Percentiles rank a stretch among this genome's conserved stretches.
These are phyloP conservation scores for Amanita polypyramis DNA, from an alignment of 768 basidiomycete species.

Conservation along the genomic window DNA sequence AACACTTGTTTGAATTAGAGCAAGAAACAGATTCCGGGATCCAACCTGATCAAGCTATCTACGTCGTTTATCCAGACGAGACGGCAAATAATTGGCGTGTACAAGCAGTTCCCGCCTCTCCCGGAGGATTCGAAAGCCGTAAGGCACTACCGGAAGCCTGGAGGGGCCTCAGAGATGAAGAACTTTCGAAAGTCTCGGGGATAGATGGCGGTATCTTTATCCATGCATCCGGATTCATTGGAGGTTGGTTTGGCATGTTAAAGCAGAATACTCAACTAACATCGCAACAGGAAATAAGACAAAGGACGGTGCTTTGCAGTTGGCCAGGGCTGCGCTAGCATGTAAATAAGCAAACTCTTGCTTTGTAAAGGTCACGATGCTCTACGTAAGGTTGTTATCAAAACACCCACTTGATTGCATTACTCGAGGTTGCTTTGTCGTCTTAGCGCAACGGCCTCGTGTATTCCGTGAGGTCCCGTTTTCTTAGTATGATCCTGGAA, in stretches of 20 bases:
- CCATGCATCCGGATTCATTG: slow-evolving; percentile 95
- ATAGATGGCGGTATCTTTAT: slow-evolving; percentile 84
- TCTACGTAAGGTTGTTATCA: too few species aligned
- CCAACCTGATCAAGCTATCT: slow-evolving; percentile 49
- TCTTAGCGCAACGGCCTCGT: slow-evolving; percentile 1
- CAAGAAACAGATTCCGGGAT: slow-evolving; percentile 29
- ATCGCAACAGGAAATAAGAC: slow-evolving; percentile 66
- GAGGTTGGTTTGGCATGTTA: slow-evolving; percentile 42
- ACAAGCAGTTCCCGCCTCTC: slow-evolving; percentile 77
- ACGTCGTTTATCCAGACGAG: slow-evolving; percentile 88
- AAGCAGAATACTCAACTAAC: slow-evolving; percentile 1
- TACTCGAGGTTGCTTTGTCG: background rate
- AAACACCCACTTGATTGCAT: too few species aligned
- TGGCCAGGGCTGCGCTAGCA: slow-evolving; percentile 61
- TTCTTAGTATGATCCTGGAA: background rate
- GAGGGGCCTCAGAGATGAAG: slow-evolving; percentile 86
- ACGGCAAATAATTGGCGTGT: slow-evolving; percentile 71
- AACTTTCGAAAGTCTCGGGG: slow-evolving; percentile 60
- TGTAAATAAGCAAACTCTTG: slow-evolving; percentile 16
- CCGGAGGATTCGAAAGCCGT: slow-evolving; percentile 83
- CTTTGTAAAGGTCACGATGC: background rate
- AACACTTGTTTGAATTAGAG: slow-evolving; percentile 89
- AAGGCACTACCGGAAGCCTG: slow-evolving; percentile 90
- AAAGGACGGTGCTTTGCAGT: slow-evolving; percentile 73
- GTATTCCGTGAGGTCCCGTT: background rate